Evolutionary conservation across 2,329 filamentous ascomycete genomes (phyloP), one percentile per base, ranked within the genome.

Genomic region (Aspergillus sp.): DNA sequence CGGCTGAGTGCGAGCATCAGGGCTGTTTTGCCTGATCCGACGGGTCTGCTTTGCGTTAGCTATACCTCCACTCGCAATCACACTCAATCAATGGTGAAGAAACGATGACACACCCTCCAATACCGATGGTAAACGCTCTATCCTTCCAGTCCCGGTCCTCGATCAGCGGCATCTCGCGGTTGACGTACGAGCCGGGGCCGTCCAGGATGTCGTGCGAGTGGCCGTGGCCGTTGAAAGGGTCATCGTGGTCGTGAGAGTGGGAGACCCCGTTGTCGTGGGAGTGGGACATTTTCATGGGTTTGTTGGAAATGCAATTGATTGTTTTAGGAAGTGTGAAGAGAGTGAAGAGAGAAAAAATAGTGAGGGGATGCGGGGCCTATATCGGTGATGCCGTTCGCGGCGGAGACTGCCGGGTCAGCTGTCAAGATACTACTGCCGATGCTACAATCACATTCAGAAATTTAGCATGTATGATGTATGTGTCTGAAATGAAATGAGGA

Each of bases 151-250:
- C 79, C 47, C 91, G 80, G 9, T 90, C 90, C 58, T 95, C 87
- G 54, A 90, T 81, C 48, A 97, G 86, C 53, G 91, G 93, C 88
- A 95, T 90, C 73, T 97, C 93, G 13, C 93, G 84, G 44, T 85
- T 85, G 27, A 93, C 71, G 66, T 86, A 97, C 64, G 89, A 95
- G 41, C 93, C 93, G 0, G 93, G 93, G 0, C 91, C 91, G 63
- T 93, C 85, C 57, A 96, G 85, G 62, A 97, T 90, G 76, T 97
- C 93, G 68, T 97, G 93, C 1, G 85, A 88, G 74, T 98, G 93
- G 60, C 93, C 93, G 69, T 97, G 93, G 38, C 76, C 77, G 47
- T 77, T 78, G 51, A 78, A 76, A 53, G 74, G 59, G 46, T 65
- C 70, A 47, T 66, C 65, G 55, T 73, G 70, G 19, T 63, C 65